Evolutionary conservation across 306 rosid genomes (phyloP), one percentile per base, ranked within the genome.

Genomic region (Prunus mongolica): DNA sequence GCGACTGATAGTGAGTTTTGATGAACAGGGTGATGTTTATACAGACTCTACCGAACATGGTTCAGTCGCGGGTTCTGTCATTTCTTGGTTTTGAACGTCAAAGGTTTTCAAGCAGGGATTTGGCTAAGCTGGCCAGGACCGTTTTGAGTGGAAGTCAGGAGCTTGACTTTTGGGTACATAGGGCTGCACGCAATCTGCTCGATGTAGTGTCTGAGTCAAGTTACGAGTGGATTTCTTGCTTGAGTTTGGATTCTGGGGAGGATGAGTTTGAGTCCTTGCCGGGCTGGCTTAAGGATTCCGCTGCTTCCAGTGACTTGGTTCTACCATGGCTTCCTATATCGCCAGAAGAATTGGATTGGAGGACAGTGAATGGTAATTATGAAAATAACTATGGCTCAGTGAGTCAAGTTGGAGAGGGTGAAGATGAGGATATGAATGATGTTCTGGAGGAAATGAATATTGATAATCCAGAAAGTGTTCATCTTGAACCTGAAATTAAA

Each of bases 221-320:
- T 28, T 78, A 49, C 12, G 72, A 74, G 56, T 84, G 88, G 83
- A 78, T 84, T 74, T 81, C 83, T 28, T 2, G 76, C 50, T 61
- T 84, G 69, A 55, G 61, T 72, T 77, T 81, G 83, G 88, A 78
- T 65, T 78, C 73, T 67, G 72, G 19, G 76, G 78, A 57, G 38
- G 73, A 81, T n/a, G 85, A 78, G 78, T 81, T 84, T 52, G 83
- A 84, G 6, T 78, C 81, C 6, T n/a, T 84, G 46, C 83, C 88
- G 0, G 47, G 45, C 58, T 81, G 85, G 81, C 83, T 84, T 25
- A 74, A 65, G 79, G 81, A 78, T 19, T 57, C 41, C 0, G 54
- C 4, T 1, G 57, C 51, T 65, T 34, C 45, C 32, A 6, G 65
- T 74, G 82, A 75, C 34, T 55, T 67, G 28, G 19, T 76, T 52